Evolutionary conservation across 169 alveolate species (phyloP).

Genomic region (Babesia caballi): DNA sequence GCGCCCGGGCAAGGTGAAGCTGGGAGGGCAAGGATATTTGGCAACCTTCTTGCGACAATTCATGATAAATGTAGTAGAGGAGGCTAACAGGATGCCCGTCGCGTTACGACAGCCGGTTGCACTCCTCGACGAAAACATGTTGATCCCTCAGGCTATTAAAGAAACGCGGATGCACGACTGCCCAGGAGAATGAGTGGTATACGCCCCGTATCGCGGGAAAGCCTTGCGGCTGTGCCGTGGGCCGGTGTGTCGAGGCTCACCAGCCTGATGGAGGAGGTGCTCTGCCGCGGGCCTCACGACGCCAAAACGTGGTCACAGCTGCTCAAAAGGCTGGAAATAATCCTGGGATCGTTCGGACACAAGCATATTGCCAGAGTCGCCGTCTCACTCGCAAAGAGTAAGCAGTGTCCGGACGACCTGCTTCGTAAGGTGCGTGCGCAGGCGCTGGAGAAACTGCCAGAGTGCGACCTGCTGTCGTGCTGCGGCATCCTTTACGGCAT

Average conservation of each 20-base stretch:
- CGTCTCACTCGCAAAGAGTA: slow-evolving; percentile 14
- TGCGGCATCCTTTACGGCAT: slow-evolving; percentile 51
- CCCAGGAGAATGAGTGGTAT: slow-evolving; percentile 49
- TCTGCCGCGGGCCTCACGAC: slow-evolving; percentile 48
- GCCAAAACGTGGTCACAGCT: slow-evolving; percentile 37
- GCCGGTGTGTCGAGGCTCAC: slow-evolving; percentile 53
- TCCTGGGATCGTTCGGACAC: slow-evolving; percentile 25
- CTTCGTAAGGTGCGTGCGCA: slow-evolving; percentile 6
- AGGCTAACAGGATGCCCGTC: not conserved
- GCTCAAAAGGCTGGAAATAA: slow-evolving; percentile 24
- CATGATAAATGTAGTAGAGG: not conserved
- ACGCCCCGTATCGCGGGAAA: slow-evolving; percentile 44
- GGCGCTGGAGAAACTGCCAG: slow-evolving; percentile 1
- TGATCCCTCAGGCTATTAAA: not conserved
- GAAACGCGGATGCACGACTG: slow-evolving; percentile 37
- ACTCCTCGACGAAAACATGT: slow-evolving; percentile 1
- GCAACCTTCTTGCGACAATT: not conserved
- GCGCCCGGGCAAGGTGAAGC: not conserved
- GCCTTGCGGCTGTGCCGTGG: slow-evolving; percentile 58
- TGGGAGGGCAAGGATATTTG: not conserved
- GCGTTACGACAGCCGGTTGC: not conserved
- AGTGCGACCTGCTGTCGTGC: slow-evolving; percentile 59
- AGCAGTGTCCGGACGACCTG: slow-evolving; percentile 1
- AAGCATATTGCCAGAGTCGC: slow-evolving; percentile 42
- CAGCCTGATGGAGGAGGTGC: slow-evolving; percentile 44